phyloP scores from a whole-genome alignment of 805 yeast species.

The Nakazawaea anatomiae region DNA sequence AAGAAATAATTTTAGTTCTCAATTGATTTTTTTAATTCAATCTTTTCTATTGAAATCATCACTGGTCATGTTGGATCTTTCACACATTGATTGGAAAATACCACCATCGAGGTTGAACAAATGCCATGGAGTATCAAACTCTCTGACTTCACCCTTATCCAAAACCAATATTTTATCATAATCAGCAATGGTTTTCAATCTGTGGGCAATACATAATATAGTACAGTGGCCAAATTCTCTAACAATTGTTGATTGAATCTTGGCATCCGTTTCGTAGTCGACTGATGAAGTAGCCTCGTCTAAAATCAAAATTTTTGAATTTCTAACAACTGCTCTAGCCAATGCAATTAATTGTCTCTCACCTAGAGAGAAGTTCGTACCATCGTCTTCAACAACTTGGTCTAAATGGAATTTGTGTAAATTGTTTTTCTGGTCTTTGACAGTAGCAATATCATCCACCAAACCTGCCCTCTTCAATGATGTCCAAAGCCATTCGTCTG shows the following conservation, averaged over 20 bases:
- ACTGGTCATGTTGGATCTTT: slow-evolving; percentile 33
- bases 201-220: slow-evolving; percentile 67
- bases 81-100: slow-evolving; percentile 45
- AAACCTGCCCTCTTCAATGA: slow-evolving; percentile 54
- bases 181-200: slow-evolving; percentile 54
- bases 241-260: slow-evolving; percentile 55
- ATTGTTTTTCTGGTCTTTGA: slow-evolving; percentile 27
- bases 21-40: too few species aligned
- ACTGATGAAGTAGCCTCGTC: slow-evolving; percentile 80
- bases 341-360: slow-evolving; percentile 66
- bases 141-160: slow-evolving; percentile 49
- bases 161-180: slow-evolving; percentile 57
- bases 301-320: slow-evolving; percentile 52
- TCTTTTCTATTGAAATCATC: slow-evolving; percentile 25
- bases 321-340: slow-evolving; percentile 66
- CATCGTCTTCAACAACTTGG: slow-evolving; percentile 58
- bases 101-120: slow-evolving; percentile 38
- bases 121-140: slow-evolving; percentile 47
- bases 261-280: slow-evolving; percentile 67
- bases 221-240: slow-evolving; percentile 58
- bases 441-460: slow-evolving; percentile 33
- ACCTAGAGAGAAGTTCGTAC: slow-evolving; percentile 65
- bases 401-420: slow-evolving; percentile 59
- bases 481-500: slow-evolving; percentile 53
- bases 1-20: slow-evolving; percentile 28